A percentile compares a stretch with the other conserved stretches of the same genome.
Evolutionary conservation across 2,329 filamentous ascomycete genomes (phyloP).

Genomic region (Thielaviopsis ethacetica): DNA sequence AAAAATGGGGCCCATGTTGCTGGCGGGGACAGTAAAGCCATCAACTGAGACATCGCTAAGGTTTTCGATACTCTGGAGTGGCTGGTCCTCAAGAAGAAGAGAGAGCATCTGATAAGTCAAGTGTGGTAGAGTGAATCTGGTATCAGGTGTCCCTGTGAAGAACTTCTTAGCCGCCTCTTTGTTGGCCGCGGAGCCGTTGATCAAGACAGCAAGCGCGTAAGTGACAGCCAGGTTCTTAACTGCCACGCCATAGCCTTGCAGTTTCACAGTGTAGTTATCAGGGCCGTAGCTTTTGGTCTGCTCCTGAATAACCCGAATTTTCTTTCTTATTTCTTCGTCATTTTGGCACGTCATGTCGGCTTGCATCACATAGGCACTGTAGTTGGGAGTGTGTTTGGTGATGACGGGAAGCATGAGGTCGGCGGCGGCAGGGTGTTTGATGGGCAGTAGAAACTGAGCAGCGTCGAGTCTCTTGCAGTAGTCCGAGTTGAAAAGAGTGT

Average conservation of each 20-base stretch:
- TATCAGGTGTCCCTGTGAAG: neutral
- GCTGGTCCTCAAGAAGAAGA: neutral
- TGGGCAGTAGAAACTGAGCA: neutral
- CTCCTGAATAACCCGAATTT: neutral
- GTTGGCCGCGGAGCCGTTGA: neutral
- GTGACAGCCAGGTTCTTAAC: slow-evolving; percentile 1
- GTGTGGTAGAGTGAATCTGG: neutral
- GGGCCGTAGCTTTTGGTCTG: neutral
- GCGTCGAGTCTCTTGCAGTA: neutral
- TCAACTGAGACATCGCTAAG: neutral
- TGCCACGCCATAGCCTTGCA: slow-evolving; percentile 1
- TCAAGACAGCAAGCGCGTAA: neutral
- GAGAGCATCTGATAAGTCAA: neutral
- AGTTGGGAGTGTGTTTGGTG: neutral
- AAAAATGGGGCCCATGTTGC: neutral
- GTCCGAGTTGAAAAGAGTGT: neutral
- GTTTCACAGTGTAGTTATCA: neutral
- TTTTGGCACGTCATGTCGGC: neutral
- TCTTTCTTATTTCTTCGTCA: neutral
- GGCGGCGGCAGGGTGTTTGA: neutral
- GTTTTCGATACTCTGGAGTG: neutral
- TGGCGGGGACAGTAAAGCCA: neutral
- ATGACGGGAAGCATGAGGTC: neutral
- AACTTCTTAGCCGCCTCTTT: neutral
- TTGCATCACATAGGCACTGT: neutral